phyloP scores from a whole-genome alignment of 1,284 basidiomycete genomes.

The Microbotryum scabiosae region DNA sequence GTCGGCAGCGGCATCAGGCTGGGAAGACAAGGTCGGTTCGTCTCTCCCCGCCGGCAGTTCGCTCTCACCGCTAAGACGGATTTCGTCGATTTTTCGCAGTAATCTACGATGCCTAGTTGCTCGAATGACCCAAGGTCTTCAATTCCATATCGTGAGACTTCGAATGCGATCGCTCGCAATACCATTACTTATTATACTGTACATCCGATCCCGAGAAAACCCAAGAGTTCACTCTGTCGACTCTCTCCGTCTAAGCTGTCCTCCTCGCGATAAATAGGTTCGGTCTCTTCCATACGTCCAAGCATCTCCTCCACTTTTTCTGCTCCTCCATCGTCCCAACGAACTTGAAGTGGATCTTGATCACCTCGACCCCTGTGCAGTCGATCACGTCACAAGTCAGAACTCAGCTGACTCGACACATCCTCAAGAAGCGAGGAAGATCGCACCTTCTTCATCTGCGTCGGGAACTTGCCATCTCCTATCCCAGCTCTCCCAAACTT shows the following conservation, averaged over 20 bases:
- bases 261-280: too few relatives aligned
- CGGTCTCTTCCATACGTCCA: constrained; percentile 17
- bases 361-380: constrained; percentile 64
- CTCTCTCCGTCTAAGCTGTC: too few relatives aligned
- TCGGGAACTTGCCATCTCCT: constrained; percentile 7
- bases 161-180: too few relatives aligned
- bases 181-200: too few relatives aligned
- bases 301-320: constrained; percentile 66
- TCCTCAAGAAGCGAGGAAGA: constrained; percentile 36
- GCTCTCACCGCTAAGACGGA: background rate
- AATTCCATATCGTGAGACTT: background rate
- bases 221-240: too few relatives aligned
- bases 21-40: constrained; percentile 22
- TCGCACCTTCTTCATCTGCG: constrained; percentile 15
- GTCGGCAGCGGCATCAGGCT: constrained; percentile 17
- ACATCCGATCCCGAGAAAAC: too few relatives aligned
- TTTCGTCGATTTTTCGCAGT: constrained; percentile 4
- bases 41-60: background rate
- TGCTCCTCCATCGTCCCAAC: constrained; percentile 62
- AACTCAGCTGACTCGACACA: constrained; percentile 56
- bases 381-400: constrained; percentile 45
- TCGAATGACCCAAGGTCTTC: constrained; percentile 8
- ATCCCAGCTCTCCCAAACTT: constrained; percentile 9
- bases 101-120: constrained; percentile 25
- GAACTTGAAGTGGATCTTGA: constrained; percentile 72